phyloP scores from a whole-genome alignment of 371 early-diverging fungal species.

The Phascolomyces articulosus region DNA sequence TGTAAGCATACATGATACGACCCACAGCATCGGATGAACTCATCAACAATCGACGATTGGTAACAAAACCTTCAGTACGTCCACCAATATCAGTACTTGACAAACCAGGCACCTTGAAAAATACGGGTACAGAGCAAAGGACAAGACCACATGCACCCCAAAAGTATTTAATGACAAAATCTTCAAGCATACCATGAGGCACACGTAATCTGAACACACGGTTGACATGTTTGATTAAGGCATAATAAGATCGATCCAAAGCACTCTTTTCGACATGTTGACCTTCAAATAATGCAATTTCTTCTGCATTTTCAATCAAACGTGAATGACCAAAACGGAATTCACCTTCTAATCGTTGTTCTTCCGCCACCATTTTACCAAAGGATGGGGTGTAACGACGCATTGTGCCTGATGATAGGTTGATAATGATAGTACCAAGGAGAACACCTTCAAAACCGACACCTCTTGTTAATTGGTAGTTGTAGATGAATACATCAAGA shows the following conservation, averaged over 20 bases:
- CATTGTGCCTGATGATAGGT: slow-evolving; percentile 73
- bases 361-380: slow-evolving; percentile 85
- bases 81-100: slow-evolving; percentile 46
- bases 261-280: slow-evolving; percentile 77
- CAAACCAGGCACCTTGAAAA: slow-evolving; percentile 68
- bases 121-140: slow-evolving; percentile 90
- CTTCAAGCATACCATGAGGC: slow-evolving; percentile 88
- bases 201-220: slow-evolving; percentile 77
- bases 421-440: slow-evolving; percentile 66
- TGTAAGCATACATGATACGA: slow-evolving; percentile 90
- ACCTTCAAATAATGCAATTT: slow-evolving; percentile 87
- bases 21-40: slow-evolving; percentile 90
- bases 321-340: slow-evolving; percentile 88
- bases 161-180: slow-evolving; percentile 91
- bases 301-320: slow-evolving; percentile 87
- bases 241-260: slow-evolving; percentile 74
- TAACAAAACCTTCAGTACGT: slow-evolving; percentile 81
- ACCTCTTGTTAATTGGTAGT: slow-evolving; percentile 78
- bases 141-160: slow-evolving; percentile 95
- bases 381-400: slow-evolving; percentile 87
- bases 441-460: slow-evolving; percentile 82
- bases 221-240: slow-evolving; percentile 83
- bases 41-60: slow-evolving; percentile 84
- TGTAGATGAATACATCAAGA: slow-evolving; percentile 86
- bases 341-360: slow-evolving; percentile 84